These are phyloP conservation scores for Serendipita sp. DNA, from an alignment of 768 basidiomycete genomes.

Conservation along the genomic window DNA sequence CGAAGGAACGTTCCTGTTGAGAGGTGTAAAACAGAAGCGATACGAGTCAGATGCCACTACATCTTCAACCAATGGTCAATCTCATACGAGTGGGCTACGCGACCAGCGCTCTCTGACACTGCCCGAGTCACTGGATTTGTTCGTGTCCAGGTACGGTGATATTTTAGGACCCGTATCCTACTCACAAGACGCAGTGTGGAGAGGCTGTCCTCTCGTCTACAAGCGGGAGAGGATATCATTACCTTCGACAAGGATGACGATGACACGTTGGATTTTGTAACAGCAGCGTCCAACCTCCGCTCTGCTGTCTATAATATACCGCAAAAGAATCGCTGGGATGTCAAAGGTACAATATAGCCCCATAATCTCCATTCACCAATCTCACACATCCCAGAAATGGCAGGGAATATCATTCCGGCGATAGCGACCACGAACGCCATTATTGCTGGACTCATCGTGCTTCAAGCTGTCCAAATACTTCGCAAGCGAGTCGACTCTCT, in stretches of 20 bases:
- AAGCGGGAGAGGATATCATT: conserved; percentile 51
- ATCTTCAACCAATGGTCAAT: conserved; percentile 8
- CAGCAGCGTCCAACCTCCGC: conserved; percentile 83
- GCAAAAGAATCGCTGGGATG: conserved; percentile 84
- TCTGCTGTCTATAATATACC: conserved; percentile 81
- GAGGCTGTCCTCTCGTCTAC: conserved; percentile 53
- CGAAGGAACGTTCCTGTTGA: conserved; percentile 40
- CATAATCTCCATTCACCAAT: neutral
- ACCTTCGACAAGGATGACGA: conserved; percentile 97
- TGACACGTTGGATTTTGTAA: conserved; percentile 92
- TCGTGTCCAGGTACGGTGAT: conserved; percentile 56
- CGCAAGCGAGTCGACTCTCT: conserved; percentile 34
- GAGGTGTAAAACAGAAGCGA: conserved; percentile 13
- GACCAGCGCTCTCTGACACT: conserved; percentile 69
- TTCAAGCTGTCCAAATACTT: conserved; percentile 78
- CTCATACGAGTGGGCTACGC: conserved; percentile 31
- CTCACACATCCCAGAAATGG: conserved; percentile 56
- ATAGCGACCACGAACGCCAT: conserved; percentile 99
- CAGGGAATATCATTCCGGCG: conserved; percentile 97
- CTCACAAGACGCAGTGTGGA: conserved; percentile 41
- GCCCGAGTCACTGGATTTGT: conserved; percentile 68
- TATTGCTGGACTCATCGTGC: conserved; percentile 83
- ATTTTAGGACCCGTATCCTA: neutral
- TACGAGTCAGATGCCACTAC: conserved; percentile 8
- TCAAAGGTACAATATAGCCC: conserved; percentile 52